These are phyloP conservation scores for Epipyxis sp. DNA, from an alignment of 108 stramenopile genomes.

Conservation along the genomic window DNA sequence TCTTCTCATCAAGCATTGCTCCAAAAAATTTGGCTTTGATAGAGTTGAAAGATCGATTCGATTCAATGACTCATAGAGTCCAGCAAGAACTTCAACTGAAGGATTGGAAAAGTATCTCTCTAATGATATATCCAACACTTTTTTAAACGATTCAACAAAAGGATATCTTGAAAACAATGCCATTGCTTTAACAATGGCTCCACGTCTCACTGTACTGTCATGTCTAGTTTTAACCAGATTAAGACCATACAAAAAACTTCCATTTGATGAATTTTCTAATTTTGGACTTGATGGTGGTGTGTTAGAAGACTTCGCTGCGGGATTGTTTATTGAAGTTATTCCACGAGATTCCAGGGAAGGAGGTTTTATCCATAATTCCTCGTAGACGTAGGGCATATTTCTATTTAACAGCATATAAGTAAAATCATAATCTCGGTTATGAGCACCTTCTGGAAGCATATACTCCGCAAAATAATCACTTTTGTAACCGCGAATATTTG, in stretches of 20 bases:
- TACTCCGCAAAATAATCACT: conserved; percentile 53
- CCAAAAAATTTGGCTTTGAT: conserved; percentile 41
- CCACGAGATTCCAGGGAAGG: no score
- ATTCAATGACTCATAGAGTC: conserved; percentile 41
- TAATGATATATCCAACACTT: conserved; percentile 40
- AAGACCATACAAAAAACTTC: conserved; percentile 49
- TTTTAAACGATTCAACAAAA: conserved; percentile 45
- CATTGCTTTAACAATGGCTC: conserved; percentile 50
- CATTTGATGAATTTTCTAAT: no score
- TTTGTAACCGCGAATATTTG: conserved; percentile 39
- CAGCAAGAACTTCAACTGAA: conserved; percentile 33
- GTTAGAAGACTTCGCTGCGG: neutral
- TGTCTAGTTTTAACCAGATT: conserved; percentile 44
- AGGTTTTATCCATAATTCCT: conserved; percentile 29
- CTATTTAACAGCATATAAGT: conserved; percentile 50
- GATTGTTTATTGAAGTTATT: neutral
- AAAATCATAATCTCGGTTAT: conserved; percentile 45
- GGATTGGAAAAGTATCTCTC: conserved; percentile 44
- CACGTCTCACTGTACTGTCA: conserved; percentile 43
- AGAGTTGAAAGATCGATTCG: conserved; percentile 32
- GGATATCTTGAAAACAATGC: conserved; percentile 44
- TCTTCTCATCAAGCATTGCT: conserved; percentile 47
- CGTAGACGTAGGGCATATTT: conserved; percentile 22
- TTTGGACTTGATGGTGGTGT: conserved; percentile 2
- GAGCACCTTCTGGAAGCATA: conserved; percentile 55